Evolutionary conservation across 1,139 yeast species (phyloP).

Genomic region (Saccharomyces hybrid): DNA sequence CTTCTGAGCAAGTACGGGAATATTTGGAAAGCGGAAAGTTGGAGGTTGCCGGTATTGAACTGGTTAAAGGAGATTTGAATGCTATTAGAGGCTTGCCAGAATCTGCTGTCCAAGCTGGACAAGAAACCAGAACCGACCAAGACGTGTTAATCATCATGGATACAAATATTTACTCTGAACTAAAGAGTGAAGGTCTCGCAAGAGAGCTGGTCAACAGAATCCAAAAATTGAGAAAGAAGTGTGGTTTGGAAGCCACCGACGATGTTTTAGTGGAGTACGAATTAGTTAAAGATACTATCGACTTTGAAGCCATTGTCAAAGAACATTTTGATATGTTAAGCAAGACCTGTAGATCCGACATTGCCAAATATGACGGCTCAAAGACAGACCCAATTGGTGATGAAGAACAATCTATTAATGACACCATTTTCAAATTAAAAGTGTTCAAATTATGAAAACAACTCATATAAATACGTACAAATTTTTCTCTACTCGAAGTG

Average conservation of each 20-base stretch:
- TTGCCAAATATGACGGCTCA: slow-evolving; percentile 33
- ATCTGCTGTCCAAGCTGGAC: slow-evolving; percentile 53
- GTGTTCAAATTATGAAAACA: slow-evolving; percentile 44
- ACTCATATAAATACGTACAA: not conserved
- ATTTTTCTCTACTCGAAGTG: not conserved
- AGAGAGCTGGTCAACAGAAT: slow-evolving; percentile 96
- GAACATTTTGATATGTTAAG: slow-evolving; percentile 61
- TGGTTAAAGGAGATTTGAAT: slow-evolving; percentile 80
- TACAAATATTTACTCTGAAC: slow-evolving; percentile 77
- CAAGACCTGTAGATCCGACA: slow-evolving; percentile 61
- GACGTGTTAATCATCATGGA: slow-evolving; percentile 87
- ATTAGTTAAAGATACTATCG: slow-evolving; percentile 61
- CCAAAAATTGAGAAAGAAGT: slow-evolving; percentile 95
- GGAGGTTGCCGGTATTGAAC: slow-evolving; percentile 81
- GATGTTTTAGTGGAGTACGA: slow-evolving; percentile 84
- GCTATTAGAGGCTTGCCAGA: slow-evolving; percentile 86
- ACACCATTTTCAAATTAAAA: slow-evolving; percentile 73
- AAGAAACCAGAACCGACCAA: slow-evolving; percentile 78
- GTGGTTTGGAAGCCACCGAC: slow-evolving; percentile 90
- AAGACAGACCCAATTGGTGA: slow-evolving; percentile 56
- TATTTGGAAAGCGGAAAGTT: slow-evolving; percentile 70
- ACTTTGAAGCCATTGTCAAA: slow-evolving; percentile 55
- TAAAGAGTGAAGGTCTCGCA: slow-evolving; percentile 89
- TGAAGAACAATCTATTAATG: slow-evolving; percentile 87
- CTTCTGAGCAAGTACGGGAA: slow-evolving; percentile 74